These are phyloP conservation scores for Calonectria pteridis DNA, from an alignment of 2,329 filamentous ascomycete genomes.

Conservation along the genomic window DNA sequence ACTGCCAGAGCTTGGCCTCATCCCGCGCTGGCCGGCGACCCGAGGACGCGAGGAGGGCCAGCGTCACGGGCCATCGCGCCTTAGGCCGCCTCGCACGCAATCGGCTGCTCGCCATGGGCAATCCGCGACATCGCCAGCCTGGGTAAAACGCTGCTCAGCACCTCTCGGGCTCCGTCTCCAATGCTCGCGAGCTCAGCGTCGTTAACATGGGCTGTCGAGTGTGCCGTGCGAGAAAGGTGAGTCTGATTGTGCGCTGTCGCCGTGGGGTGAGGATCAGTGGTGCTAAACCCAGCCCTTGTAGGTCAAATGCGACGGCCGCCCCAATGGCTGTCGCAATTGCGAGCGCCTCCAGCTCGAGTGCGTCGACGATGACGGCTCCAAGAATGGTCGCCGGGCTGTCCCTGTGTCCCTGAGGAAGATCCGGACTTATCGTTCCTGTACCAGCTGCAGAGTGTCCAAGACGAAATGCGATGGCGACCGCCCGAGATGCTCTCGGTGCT, in stretches of 20 bases:
- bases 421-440: slow-evolving; percentile 56
- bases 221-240: slow-evolving; percentile 56
- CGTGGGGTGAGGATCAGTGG: background rate
- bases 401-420: slow-evolving; percentile 53
- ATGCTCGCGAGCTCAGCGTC: slow-evolving; percentile 31
- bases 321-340: slow-evolving; percentile 57
- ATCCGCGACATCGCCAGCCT: slow-evolving; percentile 33
- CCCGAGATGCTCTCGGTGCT: slow-evolving; percentile 53
- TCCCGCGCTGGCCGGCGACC: slow-evolving; percentile 33
- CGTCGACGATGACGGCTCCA: slow-evolving; percentile 51
- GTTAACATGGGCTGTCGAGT: slow-evolving; percentile 55
- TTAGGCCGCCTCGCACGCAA: slow-evolving; percentile 46
- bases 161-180: slow-evolving; percentile 29
- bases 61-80: slow-evolving; percentile 39
- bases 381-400: slow-evolving; percentile 40
- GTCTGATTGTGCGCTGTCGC: slow-evolving; percentile 4
- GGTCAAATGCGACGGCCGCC: slow-evolving; percentile 58
- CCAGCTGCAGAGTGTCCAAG: slow-evolving; percentile 55
- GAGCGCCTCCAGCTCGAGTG: slow-evolving; percentile 58
- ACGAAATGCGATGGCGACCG: slow-evolving; percentile 58
- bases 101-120: slow-evolving; percentile 46
- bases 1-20: slow-evolving; percentile 32
- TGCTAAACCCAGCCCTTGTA: slow-evolving; percentile 39
- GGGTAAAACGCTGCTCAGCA: slow-evolving; percentile 34
- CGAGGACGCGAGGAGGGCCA: slow-evolving; percentile 23